These are phyloP conservation scores for Calocera cornea DNA, from an alignment of 768 basidiomycete genomes.

Conservation along the genomic window DNA sequence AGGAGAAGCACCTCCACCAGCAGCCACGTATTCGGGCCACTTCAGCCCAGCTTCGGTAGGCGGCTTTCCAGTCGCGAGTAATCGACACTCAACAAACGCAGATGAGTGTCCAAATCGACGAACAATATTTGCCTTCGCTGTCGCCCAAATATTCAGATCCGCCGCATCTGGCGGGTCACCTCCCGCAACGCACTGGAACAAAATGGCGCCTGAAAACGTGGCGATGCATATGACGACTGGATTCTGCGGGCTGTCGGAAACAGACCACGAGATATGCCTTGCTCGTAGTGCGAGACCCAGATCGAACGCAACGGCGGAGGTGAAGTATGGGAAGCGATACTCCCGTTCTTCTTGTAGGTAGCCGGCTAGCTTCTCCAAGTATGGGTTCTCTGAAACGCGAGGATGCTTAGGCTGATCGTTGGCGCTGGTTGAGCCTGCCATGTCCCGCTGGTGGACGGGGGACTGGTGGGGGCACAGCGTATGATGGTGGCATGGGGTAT, in stretches of 20 bases:
- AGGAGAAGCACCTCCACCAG: not conserved
- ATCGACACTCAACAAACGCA: not conserved
- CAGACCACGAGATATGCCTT: not conserved
- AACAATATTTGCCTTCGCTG: not conserved
- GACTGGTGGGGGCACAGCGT: not conserved
- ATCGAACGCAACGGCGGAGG: not conserved
- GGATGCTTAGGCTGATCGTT: not conserved
- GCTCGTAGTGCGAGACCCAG: not conserved
- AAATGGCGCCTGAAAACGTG: not conserved
- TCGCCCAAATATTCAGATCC: not conserved
- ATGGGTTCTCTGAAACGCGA: not conserved
- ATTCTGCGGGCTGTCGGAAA: not conserved
- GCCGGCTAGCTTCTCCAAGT: not conserved
- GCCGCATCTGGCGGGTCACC: not conserved
- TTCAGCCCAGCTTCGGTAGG: not conserved
- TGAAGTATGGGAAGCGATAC: not conserved
- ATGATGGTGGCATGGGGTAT: not conserved
- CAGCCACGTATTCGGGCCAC: not conserved
- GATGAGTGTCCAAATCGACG: slow-evolving; percentile 1
- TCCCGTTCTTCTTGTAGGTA: not conserved
- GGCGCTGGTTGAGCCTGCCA: not conserved
- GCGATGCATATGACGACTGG: not conserved
- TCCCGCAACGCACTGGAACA: not conserved
- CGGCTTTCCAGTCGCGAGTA: not conserved
- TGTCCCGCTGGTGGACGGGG: not conserved